Base-by-base conservation (phyloP, 2,329 filamentous ascomycete genomes). In the Epichloe baconii region DNA sequence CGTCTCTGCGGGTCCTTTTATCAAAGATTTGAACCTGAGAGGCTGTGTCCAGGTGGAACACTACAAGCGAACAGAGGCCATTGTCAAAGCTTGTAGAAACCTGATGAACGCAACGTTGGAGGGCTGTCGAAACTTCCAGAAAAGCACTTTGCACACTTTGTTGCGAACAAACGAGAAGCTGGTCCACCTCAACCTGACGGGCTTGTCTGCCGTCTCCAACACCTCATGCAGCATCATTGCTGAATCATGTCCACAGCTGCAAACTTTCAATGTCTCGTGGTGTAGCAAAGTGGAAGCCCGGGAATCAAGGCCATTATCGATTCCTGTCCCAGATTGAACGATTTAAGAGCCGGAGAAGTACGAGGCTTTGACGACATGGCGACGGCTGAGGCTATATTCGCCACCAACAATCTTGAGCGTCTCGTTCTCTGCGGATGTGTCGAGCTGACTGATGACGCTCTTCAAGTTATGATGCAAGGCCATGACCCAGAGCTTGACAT, bases 31-130 rank as follows among this genome's bases (percentile, higher is more conserved):
- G 50, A 97, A 97, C 61, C 76, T 98, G 3, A 75, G 91, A 58
- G 93, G 93, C 26, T 98, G 91, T 64, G 79, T 95, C 36, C 93
- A 97, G 64, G 76, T 97, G 48, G 79, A 87, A 56, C 85, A 94
- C 61, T 84, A 85, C 61, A 90, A 89, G 75, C 76, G 80, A 44
- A 79, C 82, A 15, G 82, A 89, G 55, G 82, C 83, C 36, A 79
- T 96, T 42, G 83, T 86, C n/a, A 85, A 86, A 57, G 79, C 86
- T 5, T 97, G 91, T 71, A 82, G 75, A 58, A 97, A 97, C 61
- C 76, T 98, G 23, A 82, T 89, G 62, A 88, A 88, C 61, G 86
- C 90, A 49, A 94, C 86, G 1, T 76, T 97, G 15, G 88, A 97
- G 68, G 93, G 89, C 5, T 95, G 89, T 63, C 81, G 84, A 43